Evolutionary conservation across 768 basidiomycete species (phyloP).

Genomic region (Gyrodon lividus): DNA sequence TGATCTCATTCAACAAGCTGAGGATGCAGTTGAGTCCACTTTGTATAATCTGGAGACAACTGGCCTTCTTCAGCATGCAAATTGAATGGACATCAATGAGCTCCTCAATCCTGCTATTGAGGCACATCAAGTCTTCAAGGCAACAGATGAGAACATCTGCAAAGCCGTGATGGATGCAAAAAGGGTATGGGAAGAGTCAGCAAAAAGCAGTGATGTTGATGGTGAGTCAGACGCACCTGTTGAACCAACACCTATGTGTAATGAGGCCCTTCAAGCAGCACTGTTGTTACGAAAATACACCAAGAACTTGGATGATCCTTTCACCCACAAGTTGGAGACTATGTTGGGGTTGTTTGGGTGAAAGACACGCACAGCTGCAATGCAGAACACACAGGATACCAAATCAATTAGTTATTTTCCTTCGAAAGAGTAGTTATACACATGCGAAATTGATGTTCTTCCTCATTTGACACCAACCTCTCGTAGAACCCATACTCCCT

Average conservation of each 20-base stretch:
- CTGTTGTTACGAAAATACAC: not conserved
- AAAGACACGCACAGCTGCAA: not conserved
- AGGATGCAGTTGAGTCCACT: no score
- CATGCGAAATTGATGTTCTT: not conserved
- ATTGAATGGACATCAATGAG: not conserved
- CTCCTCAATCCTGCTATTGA: not conserved
- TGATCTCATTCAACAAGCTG: no score
- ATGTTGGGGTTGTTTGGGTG: not conserved
- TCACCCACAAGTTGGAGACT: not conserved
- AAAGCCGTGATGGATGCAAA: not conserved
- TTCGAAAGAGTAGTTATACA: not conserved
- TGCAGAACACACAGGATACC: not conserved
- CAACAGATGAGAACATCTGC: not conserved
- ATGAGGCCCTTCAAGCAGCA: not conserved
- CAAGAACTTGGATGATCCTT: not conserved
- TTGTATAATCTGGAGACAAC: not conserved
- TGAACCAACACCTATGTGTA: not conserved
- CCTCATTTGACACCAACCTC: not conserved
- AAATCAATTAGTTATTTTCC: not conserved
- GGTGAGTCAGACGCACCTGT: not conserved
- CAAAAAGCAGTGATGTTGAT: not conserved
- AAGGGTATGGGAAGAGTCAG: not conserved
- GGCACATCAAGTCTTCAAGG: not conserved
- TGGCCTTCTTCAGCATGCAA: not conserved
- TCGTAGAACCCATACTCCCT: not conserved